Evolutionary conservation across 495 filamentous ascomycete species (phyloP), one percentile per base, ranked within the genome.

Genomic region (Xylaria scruposa): DNA sequence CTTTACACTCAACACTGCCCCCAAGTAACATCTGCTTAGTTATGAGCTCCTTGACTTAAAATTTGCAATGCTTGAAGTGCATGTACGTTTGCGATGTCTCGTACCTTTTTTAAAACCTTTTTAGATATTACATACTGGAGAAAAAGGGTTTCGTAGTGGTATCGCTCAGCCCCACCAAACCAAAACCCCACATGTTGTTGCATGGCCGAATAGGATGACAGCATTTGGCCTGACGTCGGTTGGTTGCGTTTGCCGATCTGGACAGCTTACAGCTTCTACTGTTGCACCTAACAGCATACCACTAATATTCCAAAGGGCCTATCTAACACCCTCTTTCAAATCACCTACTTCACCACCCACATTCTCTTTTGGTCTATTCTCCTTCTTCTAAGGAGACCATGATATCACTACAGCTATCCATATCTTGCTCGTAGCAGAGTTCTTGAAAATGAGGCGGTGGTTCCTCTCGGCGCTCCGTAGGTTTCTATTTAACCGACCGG

Each of bases 381-480:
- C 62, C 19, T n/a, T 65, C 64, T 75, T 71, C 36, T 29, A 38
- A 67, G 73, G 75, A 70, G 73, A 77, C 61, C 70, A 79, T 79
- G 77, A 72, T 64, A 76, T 71, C 73, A 66, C 63, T 75, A 78
- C 74, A 67, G 64, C 54, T 65, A 61, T 70, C 40, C n/a, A 17
- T 58, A 71, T 73, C 51, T 78, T 79, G 74, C 76, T 74, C 78
- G 53, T 79, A 78, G 74, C 74, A 74, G 54, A 76, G 29, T 75
- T 72, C 67, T 54, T 47, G 70, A 77, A 26, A 53, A 81, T 85
- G 83, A 83, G 80, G 77, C 76, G 72, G 72, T 81, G 77, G 76
- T 71, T 82, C 71, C 53, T 83, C 70, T 83, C 81, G 75, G 60
- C 81, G 64, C 78, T 80, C 76, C 81, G 84, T 86, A 81, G 58